Percentiles rank a stretch among this genome's conserved stretches.
Conservation (phyloP, 2,329 filamentous ascomycete genomes). For the Diaporthe velutina region DNA sequence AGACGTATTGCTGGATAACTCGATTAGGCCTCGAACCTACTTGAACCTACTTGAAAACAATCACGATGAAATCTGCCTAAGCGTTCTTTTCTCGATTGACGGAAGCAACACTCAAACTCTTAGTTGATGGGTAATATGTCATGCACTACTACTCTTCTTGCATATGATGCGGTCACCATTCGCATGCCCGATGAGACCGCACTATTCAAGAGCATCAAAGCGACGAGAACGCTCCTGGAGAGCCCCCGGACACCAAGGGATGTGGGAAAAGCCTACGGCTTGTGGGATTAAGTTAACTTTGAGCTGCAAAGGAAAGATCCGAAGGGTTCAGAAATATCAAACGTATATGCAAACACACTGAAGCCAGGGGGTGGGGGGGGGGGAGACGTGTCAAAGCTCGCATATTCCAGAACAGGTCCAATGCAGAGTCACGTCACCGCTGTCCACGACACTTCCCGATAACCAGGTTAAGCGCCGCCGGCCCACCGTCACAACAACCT, state of each 20-base stretch:
- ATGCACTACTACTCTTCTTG: neutral
- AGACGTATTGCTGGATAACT: no score
- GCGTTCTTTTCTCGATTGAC: no score
- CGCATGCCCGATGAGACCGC: neutral
- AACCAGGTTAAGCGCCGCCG: neutral
- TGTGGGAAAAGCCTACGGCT: neutral
- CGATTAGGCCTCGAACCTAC: no score
- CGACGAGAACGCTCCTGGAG: neutral
- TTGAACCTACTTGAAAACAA: neutral
- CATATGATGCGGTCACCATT: neutral
- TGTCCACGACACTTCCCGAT: neutral
- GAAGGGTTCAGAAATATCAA: neutral
- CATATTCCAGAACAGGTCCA: neutral
- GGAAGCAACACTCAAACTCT: neutral
- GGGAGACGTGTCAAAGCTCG: constrained; percentile 5
- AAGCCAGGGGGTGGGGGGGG: no score
- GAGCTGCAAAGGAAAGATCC: neutral
- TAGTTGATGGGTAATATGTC: neutral
- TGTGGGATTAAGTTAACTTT: neutral
- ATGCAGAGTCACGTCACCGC: neutral
- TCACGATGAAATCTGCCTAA: neutral
- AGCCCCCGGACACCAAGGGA: neutral
- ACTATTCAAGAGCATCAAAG: neutral
- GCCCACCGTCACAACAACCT: neutral
- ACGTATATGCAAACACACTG: neutral